Base-by-base conservation (phyloP, 1,284 basidiomycete species). In the Sanghuangporus sanghuang region DNA sequence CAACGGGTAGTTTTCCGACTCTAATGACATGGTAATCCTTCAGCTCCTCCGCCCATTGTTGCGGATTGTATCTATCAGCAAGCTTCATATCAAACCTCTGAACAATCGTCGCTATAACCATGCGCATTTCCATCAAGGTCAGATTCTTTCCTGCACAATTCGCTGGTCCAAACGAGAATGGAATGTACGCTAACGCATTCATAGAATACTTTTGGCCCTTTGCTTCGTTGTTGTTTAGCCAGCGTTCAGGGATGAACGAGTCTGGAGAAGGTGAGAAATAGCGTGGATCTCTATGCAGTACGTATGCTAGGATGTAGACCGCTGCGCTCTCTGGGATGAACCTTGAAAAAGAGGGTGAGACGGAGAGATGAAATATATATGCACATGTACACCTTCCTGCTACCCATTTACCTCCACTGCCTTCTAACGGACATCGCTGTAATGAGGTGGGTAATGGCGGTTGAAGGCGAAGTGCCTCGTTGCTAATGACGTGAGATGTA, bases 311-410 rank as follows among this genome's bases (percentile, higher is more conserved):
- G 42, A 83, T 72, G 60, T 76, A 78, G 7, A 81, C 73, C 49
- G 74, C 76, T 1, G 81, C 84, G 38, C 78, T 78, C 68, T 81
- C 80, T 1, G 82, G 80, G 2, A 85, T 71, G 63, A 77, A 79
- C 53, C 81, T 85, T 23, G 6, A 11, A n/a, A n/a, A n/a, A n/a
- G 6, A 46, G 3, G 3, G 14, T 14, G 18, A 18, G 44, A n/a
- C 23, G 2, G 9, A 42, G 3, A n/a, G n/a, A n/a, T n/a, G 2
- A 11, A 11, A 32, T 9, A 16, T 18, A 16, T 21, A 40, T 42
- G 4, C 14, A 35, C n/a, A n/a, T n/a, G n/a, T 46, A 9, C 32
- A 66, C 62, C 55, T 39, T 8, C 53, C 50, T 49, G 27, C 58
- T 12, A 66, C 23, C 50, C 54, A 48, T 14, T 49, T 63, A 11